Evolutionary conservation across 148 eudicot genomes (phyloP).

Genomic region (Suaeda aralocaspica): DNA sequence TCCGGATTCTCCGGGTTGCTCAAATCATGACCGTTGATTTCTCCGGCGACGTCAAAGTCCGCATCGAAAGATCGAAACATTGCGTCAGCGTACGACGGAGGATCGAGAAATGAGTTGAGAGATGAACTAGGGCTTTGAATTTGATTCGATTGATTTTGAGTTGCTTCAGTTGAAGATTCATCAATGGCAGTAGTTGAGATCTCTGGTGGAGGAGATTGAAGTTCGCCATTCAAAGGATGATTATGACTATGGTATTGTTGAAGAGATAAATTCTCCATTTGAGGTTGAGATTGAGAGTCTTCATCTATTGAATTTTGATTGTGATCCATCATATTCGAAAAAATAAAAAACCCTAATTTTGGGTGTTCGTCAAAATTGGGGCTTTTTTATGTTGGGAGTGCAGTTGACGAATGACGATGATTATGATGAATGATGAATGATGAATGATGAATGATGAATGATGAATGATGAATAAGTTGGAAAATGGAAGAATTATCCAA

Average conservation of each 20-base stretch:
- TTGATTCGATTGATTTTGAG: constrained; percentile 11
- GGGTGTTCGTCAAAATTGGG: constrained; percentile 4
- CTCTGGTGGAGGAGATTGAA: constrained; percentile 35
- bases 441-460: too few species aligned
- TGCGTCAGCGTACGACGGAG: constrained; percentile 91
- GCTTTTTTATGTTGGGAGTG: background rate
- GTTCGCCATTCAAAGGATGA: constrained; percentile 18
- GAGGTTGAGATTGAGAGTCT: constrained; percentile 21
- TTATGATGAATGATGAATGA: too few species aligned
- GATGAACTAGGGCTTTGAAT: constrained; percentile 43
- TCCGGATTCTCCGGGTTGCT: constrained; percentile 18
- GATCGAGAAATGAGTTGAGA: constrained; percentile 68
- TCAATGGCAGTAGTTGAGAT: constrained; percentile 51
- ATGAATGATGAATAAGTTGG: too few species aligned
- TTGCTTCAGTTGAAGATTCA: constrained; percentile 21
- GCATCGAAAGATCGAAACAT: constrained; percentile 79
- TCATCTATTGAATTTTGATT: constrained; percentile 26
- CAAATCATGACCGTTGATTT: constrained; percentile 42
- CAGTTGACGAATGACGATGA: background rate
- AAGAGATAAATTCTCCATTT: constrained; percentile 25
- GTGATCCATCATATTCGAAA: constrained; percentile 32
- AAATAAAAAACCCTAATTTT: constrained; percentile 15
- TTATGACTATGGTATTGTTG: constrained; percentile 4
- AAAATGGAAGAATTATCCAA: background rate
- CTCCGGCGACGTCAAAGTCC: constrained; percentile 31